Percentiles rank a stretch among this genome's conserved stretches.
Evolutionary conservation across 202 grass and related monocot genomes (phyloP).

Genomic region (Panicum hallii): DNA sequence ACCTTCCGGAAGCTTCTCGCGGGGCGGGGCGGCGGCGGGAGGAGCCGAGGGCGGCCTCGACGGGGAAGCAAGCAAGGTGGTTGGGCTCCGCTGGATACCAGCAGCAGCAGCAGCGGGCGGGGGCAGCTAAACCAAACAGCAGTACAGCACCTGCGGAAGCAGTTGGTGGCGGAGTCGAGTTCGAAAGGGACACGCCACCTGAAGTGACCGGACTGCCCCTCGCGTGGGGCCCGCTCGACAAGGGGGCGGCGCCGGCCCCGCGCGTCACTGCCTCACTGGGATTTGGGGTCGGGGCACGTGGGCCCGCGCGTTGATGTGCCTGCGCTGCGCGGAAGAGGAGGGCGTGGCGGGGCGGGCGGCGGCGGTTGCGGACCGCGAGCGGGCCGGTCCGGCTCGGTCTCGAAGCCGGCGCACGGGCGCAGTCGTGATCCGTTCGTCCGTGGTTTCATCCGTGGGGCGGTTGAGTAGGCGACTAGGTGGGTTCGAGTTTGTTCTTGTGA

Average conservation of each 20-base stretch:
- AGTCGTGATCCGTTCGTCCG: neutral
- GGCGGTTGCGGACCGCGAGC: slow-evolving; percentile 1
- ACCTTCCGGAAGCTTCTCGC: slow-evolving; percentile 5
- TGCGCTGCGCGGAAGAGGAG: neutral
- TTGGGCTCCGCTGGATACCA: slow-evolving; percentile 16
- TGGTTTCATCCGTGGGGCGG: neutral
- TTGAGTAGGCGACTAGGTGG: neutral
- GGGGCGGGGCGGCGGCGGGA: neutral
- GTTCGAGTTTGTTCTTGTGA: no score
- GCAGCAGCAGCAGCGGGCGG: neutral
- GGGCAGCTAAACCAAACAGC: neutral
- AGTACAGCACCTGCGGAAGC: neutral
- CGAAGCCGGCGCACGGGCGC: slow-evolving; percentile 7
- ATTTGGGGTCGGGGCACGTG: neutral
- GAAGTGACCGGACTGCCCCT: slow-evolving; percentile 39
- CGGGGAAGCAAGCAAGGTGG: neutral
- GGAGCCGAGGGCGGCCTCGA: neutral
- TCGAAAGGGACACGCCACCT: neutral
- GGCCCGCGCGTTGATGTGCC: neutral
- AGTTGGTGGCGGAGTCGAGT: slow-evolving; percentile 30
- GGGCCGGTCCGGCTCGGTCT: slow-evolving; percentile 9
- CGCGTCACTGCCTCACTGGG: slow-evolving; percentile 34
- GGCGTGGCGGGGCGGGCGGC: neutral
- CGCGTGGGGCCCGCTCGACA: neutral
- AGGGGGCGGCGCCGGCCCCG: neutral